A percentile compares a stretch with the other conserved stretches of the same genome.
Conservation (phyloP, 1,284 basidiomycete genomes). For the Melampsora americana region DNA sequence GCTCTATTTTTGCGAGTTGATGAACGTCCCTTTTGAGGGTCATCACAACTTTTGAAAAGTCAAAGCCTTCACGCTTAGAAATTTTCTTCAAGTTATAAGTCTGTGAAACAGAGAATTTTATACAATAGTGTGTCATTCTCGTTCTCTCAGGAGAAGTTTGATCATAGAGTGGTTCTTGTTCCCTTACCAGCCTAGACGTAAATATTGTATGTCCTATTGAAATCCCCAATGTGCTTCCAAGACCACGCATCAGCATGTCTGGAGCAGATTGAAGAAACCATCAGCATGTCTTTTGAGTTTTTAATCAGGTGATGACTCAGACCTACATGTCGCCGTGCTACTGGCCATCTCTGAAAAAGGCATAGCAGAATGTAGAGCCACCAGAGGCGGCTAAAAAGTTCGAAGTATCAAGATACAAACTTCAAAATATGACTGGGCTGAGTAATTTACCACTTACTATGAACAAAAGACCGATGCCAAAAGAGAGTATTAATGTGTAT, state of each 20-base stretch:
- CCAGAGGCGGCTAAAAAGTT: neutral
- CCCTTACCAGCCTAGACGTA: neutral
- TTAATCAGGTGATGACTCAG: neutral
- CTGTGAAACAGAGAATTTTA: too few species aligned
- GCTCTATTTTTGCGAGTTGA: neutral
- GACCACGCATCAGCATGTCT: neutral
- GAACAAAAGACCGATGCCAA: neutral
- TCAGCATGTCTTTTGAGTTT: neutral
- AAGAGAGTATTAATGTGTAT: neutral
- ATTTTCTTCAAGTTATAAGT: neutral
- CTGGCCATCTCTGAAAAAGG: neutral
- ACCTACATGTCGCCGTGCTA: neutral
- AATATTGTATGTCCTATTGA: neutral
- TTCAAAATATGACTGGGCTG: too few species aligned
- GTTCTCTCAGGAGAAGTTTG: neutral
- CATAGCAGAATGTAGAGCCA: neutral
- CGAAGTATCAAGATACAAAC: neutral
- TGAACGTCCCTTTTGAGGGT: neutral
- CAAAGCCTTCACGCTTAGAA: neutral
- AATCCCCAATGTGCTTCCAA: neutral
- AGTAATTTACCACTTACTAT: too few species aligned
- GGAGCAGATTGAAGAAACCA: too few species aligned
- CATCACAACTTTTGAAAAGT: neutral
- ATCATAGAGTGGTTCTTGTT: neutral
- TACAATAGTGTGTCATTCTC: neutral